Base-by-base conservation (phyloP, 73 alveolate species). In the Paraurostyla sp. region DNA sequence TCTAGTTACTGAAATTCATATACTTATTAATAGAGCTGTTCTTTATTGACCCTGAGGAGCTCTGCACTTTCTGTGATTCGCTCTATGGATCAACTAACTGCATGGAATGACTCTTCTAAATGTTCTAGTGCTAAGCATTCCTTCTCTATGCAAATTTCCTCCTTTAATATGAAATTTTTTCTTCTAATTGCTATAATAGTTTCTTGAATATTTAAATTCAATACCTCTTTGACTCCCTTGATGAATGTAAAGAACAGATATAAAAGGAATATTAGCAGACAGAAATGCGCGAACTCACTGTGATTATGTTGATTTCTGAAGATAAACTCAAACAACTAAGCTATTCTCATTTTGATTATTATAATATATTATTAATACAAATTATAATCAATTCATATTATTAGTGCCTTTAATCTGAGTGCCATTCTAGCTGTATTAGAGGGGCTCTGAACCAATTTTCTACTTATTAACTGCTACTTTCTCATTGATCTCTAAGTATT, bases 271-370 rank as follows among this genome's bases (percentile, higher is more conserved):
- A 78, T 9, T 22, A 78, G 59, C n/a, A 78, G 50, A 54, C 89
- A 78, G 62, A 78, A 54, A 36, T 78, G 89, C n/a, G 89, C 76
- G 89, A 78, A 78, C 40, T 78, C 89, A 40, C 80, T 52, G 65
- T 78, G 63, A 60, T 78, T 78, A 38, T 78, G 89, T 62, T 78
- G 78, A 52, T 54, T 78, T n/a, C 89, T 49, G 78, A 78, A 78
- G 27, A 78, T 41, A 49, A 43, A 78, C 76, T 78, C 89, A 22
- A 78, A 78, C n/a, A 78, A 7, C 23, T 46, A 33, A 23, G 65
- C 89, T 6, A 78, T 52, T 38, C 40, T 49, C 89, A 78, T 78
- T 54, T n/a, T 52, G 13, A 16, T n/a, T 46, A 9, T 46, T 23
- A 45, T 75, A 75, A 45, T 33, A 18, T 68, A 68, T 41, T 68